A percentile compares a stretch with the other conserved stretches of the same genome.
These are phyloP conservation scores for Penicillium diatomitis DNA, from an alignment of 495 filamentous ascomycete species.

Conservation along the genomic window DNA sequence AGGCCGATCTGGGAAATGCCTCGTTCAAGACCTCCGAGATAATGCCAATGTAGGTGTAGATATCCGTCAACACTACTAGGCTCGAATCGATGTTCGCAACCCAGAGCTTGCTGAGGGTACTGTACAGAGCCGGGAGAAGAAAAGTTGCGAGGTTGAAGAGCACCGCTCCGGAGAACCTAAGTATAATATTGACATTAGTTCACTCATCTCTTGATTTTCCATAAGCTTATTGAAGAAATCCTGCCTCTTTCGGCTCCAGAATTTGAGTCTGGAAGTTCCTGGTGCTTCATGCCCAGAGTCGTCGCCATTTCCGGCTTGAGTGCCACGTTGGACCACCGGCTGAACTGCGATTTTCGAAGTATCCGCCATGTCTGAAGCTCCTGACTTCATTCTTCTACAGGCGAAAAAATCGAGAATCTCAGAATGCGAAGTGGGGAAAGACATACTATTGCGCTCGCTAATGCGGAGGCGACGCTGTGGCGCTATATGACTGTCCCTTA, in stretches of 20 bases:
- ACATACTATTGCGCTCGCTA: too few relatives aligned
- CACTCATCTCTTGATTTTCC: neutral
- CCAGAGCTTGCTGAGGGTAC: slow-evolving; percentile 65
- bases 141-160: slow-evolving; percentile 57
- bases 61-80: slow-evolving; percentile 60
- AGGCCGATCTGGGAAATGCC: slow-evolving; percentile 60
- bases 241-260: neutral
- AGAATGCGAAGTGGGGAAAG: too few relatives aligned
- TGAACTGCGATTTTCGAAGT: too few relatives aligned
- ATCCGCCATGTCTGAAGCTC: too few relatives aligned
- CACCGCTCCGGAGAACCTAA: slow-evolving; percentile 47
- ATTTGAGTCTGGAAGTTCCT: neutral
- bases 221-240: neutral
- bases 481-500: too few relatives aligned
- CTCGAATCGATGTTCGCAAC: slow-evolving; percentile 58
- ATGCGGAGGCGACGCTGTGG: too few relatives aligned
- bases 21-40: slow-evolving; percentile 66
- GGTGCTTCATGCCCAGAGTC: neutral
- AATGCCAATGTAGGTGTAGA: slow-evolving; percentile 54
- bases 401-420: too few relatives aligned
- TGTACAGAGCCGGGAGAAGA: slow-evolving; percentile 58
- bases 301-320: too few relatives aligned
- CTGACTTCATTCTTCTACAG: too few relatives aligned
- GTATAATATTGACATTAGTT: neutral
- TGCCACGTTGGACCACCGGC: too few relatives aligned